phyloP scores from a whole-genome alignment of 2,329 filamentous ascomycete species.

The Talaromyces rugulosus region DNA sequence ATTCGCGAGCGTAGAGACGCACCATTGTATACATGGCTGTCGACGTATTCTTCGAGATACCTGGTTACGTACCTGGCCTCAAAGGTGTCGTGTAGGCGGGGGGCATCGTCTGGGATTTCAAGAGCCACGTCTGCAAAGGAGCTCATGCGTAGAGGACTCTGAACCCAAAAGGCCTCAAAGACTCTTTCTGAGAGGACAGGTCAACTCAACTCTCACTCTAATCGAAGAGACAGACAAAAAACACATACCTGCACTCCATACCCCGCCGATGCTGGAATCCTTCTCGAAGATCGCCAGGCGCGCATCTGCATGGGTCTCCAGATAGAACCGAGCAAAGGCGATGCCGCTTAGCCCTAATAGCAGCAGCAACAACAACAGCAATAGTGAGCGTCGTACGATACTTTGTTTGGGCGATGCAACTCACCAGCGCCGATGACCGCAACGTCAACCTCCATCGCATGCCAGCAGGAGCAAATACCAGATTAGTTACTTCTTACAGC shows the following conservation, averaged over 20 bases:
- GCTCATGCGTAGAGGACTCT: slow-evolving; percentile 7
- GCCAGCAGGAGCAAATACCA: not conserved
- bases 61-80: slow-evolving; percentile 3
- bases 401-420: not conserved
- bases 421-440: slow-evolving; percentile 5
- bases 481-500: not conserved
- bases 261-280: slow-evolving; percentile 2
- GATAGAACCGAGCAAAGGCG: slow-evolving; percentile 5
- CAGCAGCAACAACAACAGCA: not conserved
- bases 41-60: slow-evolving; percentile 6
- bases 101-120: slow-evolving; percentile 1
- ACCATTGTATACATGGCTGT: slow-evolving; percentile 5
- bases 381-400: not conserved
- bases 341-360: slow-evolving; percentile 4
- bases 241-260: slow-evolving; percentile 4
- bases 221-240: not conserved
- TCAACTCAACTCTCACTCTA: not conserved
- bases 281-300: slow-evolving; percentile 4
- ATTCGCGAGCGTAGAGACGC: slow-evolving; percentile 1
- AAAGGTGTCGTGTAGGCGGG: slow-evolving; percentile 1
- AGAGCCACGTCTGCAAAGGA: slow-evolving; percentile 8
- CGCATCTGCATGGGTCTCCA: slow-evolving; percentile 2
- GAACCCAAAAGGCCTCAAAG: slow-evolving; percentile 9
- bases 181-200: not conserved
- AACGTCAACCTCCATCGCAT: slow-evolving; percentile 3